A percentile compares a stretch with the other conserved stretches of the same genome.
Conservation (phyloP, 2,329 filamentous ascomycete genomes). For the Nemania serpens region DNA sequence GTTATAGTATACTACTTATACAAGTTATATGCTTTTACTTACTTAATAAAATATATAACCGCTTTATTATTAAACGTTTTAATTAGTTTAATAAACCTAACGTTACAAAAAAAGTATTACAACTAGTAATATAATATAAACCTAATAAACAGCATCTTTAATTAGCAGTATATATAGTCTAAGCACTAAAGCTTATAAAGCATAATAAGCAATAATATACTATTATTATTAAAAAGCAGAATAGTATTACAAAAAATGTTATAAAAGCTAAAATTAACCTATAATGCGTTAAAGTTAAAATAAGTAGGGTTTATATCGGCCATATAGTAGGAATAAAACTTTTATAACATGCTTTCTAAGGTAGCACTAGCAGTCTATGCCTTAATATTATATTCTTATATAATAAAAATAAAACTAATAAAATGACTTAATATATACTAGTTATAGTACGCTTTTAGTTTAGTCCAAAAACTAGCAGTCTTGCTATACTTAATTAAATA, state of each 20-base stretch:
- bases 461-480: background rate
- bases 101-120: background rate
- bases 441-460: background rate
- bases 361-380: background rate
- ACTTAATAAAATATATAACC: background rate
- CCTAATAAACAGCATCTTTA: background rate
- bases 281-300: background rate
- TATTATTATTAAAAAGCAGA: background rate
- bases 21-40: background rate
- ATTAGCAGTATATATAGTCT: background rate
- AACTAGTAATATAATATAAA: background rate
- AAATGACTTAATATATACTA: background rate
- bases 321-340: background rate
- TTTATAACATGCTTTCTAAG: background rate
- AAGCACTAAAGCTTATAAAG: background rate
- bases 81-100: background rate
- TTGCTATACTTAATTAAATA: background rate
- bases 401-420: background rate
- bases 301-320: background rate
- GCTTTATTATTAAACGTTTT: background rate
- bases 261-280: background rate
- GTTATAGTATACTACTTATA: background rate
- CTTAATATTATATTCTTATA: slow-evolving; percentile 8
- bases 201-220: background rate
- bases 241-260: background rate